These are phyloP conservation scores for Boechera stricta DNA, from an alignment of 345 rosid genomes.

Conservation along the genomic window DNA sequence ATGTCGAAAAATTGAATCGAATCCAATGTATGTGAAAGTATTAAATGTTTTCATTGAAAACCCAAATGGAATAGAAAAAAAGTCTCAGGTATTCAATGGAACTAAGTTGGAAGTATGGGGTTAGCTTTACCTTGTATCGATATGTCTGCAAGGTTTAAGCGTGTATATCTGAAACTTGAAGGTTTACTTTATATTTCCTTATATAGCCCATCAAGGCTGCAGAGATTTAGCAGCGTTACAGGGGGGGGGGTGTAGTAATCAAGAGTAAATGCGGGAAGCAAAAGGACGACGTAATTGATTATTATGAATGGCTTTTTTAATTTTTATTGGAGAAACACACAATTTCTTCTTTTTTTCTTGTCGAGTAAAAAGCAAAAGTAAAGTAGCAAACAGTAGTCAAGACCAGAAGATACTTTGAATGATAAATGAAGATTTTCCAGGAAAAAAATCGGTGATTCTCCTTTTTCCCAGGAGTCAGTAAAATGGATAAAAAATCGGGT, in stretches of 20 bases:
- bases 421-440: background rate
- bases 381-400: constrained; percentile 39
- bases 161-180: constrained; percentile 7
- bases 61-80: background rate
- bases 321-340: background rate
- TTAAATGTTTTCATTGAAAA: background rate
- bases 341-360: constrained; percentile 3
- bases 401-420: constrained; percentile 22
- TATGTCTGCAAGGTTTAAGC: background rate
- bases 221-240: constrained; percentile 45
- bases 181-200: background rate
- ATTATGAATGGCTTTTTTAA: constrained; percentile 21
- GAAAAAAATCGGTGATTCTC: background rate
- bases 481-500: background rate
- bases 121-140: background rate
- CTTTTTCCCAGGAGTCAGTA: background rate
- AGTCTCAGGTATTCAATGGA: background rate
- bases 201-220: constrained; percentile 38
- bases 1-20: constrained; percentile 12
- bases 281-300: constrained; percentile 38
- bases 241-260: constrained; percentile 3
- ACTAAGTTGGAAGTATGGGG: constrained; percentile 3
- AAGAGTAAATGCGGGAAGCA: constrained; percentile 36
- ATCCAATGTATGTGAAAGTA: background rate
- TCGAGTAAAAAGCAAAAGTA: constrained; percentile 42